These are phyloP conservation scores for Cryptococcus hybrid DNA, from an alignment of 1,284 basidiomycete species.

Conservation along the genomic window DNA sequence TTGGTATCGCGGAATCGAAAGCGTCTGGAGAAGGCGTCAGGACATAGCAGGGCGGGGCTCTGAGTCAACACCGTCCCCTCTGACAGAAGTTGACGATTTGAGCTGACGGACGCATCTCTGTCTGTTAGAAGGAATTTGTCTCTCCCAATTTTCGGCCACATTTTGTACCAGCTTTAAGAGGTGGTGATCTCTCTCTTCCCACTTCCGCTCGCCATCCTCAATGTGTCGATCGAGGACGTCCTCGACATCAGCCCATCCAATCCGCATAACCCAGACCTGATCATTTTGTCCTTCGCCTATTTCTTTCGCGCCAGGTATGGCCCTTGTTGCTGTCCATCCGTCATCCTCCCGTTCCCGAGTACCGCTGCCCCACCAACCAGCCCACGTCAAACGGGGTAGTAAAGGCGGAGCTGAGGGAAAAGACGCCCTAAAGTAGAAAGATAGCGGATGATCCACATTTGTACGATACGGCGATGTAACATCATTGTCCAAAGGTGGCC, in stretches of 20 bases:
- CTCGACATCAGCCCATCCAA: conserved; percentile 45
- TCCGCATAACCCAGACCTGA: conserved; percentile 31
- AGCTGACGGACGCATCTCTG: conserved; percentile 33
- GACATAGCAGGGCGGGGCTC: conserved; percentile 25
- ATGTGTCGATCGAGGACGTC: conserved; percentile 36
- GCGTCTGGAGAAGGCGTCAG: conserved; percentile 15
- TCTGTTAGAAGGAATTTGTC: conserved; percentile 6
- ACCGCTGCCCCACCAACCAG: conserved; percentile 38
- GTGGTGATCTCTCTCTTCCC: conserved; percentile 22
- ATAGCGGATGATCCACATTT: conserved; percentile 28
- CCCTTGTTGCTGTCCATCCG: conserved; percentile 17
- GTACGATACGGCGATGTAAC: not conserved
- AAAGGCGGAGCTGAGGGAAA: conserved; percentile 45
- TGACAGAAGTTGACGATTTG: not conserved
- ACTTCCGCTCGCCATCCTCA: conserved; percentile 6
- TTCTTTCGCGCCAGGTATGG: not conserved
- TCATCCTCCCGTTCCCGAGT: conserved; percentile 10
- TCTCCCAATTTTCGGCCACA: conserved; percentile 28
- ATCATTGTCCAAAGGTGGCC: conserved; percentile 11
- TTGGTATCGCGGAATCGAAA: not conserved
- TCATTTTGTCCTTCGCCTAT: conserved; percentile 9
- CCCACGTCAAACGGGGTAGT: conserved; percentile 36
- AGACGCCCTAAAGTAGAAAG: conserved; percentile 41
- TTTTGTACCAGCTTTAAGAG: conserved; percentile 18
- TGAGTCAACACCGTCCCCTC: conserved; percentile 2